Evolutionary conservation across 23 red algal genomes (phyloP).

Genomic region (Agarophyton chilense): DNA sequence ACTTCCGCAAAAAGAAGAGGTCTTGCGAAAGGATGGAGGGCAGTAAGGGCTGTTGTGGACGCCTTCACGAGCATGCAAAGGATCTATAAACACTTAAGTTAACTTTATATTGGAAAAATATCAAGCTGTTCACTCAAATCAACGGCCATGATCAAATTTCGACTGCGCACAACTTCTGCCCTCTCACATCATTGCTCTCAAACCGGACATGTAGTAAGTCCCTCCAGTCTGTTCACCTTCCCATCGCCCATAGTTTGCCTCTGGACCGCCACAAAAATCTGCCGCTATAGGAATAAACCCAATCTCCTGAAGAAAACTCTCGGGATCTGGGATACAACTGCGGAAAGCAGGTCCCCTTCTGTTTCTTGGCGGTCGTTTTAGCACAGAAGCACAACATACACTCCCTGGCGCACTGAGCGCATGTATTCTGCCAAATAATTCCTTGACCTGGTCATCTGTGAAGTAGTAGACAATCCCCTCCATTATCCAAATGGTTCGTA

Average conservation of each 20-base stretch:
- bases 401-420: constrained; percentile 25
- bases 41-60: no score
- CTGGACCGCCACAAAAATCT: constrained; percentile 39
- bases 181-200: neutral
- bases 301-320: constrained; percentile 19
- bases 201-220: neutral
- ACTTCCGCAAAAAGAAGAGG: neutral
- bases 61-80: no score
- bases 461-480: constrained; percentile 76
- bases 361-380: neutral
- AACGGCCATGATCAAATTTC: neutral
- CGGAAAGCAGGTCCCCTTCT: constrained; percentile 11
- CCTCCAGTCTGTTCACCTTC: neutral
- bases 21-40: neutral
- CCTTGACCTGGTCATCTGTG: neutral
- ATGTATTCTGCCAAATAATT: constrained; percentile 26
- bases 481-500: constrained; percentile 64
- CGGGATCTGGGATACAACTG: constrained; percentile 57
- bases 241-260: constrained; percentile 63
- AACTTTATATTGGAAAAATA: no score
- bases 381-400: neutral
- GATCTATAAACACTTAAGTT: no score
- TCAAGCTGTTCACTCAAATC: no score
- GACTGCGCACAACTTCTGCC: neutral
- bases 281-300: constrained; percentile 23